Percentiles rank a stretch among this genome's conserved stretches.
phyloP scores from a whole-genome alignment of 371 early-diverging fungal genomes.

The Circinella umbellata region DNA sequence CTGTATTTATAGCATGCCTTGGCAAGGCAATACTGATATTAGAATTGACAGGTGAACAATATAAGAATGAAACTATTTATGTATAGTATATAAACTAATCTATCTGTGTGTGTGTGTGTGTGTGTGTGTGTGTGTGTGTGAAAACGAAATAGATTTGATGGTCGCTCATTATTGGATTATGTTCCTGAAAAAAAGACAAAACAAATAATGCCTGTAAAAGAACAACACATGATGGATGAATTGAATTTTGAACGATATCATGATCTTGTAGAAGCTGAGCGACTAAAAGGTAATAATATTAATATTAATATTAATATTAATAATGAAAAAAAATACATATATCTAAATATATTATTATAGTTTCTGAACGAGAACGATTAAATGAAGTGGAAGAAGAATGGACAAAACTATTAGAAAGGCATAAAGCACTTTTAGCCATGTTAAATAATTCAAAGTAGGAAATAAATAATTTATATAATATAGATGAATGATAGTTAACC shows the following conservation, averaged over 20 bases:
- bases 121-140: neutral
- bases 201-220: constrained; percentile 29
- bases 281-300: constrained; percentile 49
- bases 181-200: constrained; percentile 39
- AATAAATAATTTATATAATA: neutral
- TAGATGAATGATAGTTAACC: too few relatives aligned
- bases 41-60: constrained; percentile 48
- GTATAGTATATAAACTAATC: neutral
- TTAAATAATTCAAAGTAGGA: constrained; percentile 20
- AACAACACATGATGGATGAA: constrained; percentile 49
- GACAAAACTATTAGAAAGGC: constrained; percentile 56
- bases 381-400: constrained; percentile 56
- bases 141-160: constrained; percentile 53
- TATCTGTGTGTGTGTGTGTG: neutral
- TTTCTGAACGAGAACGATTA: constrained; percentile 47
- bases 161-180: constrained; percentile 59
- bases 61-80: neutral
- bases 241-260: constrained; percentile 63
- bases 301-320: neutral
- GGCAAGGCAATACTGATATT: constrained; percentile 55
- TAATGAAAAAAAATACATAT: neutral
- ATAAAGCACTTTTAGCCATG: constrained; percentile 55
- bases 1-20: constrained; percentile 43
- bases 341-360: constrained; percentile 21
- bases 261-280: constrained; percentile 60